A percentile compares a stretch with the other conserved stretches of the same genome.
phyloP scores from a whole-genome alignment of 2,329 filamentous ascomycete species.

The Cercospora sesami region DNA sequence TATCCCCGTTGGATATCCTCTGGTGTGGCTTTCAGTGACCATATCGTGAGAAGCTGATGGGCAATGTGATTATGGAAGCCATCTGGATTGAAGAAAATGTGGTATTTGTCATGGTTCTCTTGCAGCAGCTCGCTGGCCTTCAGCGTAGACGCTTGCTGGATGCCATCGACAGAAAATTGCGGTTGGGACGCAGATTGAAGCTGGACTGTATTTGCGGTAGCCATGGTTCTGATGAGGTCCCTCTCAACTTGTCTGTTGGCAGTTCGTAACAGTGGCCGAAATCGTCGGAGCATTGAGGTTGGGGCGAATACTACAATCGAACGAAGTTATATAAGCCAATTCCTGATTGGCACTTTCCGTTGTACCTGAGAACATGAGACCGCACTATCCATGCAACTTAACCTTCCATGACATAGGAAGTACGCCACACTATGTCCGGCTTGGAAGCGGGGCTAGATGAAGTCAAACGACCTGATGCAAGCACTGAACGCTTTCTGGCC shows the following conservation, averaged over 20 bases:
- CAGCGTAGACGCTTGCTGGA: conserved; percentile 60
- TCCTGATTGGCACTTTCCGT: not conserved
- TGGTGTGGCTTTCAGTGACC: conserved; percentile 68
- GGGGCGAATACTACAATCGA: not conserved
- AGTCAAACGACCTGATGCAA: not conserved
- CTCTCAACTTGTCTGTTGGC: not conserved
- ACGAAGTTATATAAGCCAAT: not conserved
- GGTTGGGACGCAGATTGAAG: conserved; percentile 49
- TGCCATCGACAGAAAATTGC: conserved; percentile 48
- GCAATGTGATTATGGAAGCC: conserved; percentile 82
- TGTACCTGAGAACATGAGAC: not conserved
- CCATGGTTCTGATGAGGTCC: conserved; percentile 44
- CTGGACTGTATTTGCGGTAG: conserved; percentile 50
- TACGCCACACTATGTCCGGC: not conserved
- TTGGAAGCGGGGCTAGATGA: not conserved
- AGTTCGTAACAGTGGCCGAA: not conserved
- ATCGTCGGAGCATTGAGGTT: not conserved
- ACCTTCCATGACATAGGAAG: conserved; percentile 6
- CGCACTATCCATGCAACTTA: not conserved
- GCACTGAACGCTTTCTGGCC: not conserved
- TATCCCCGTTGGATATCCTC: conserved; percentile 64
- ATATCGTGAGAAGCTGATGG: conserved; percentile 75
- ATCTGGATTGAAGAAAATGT: conserved; percentile 75
- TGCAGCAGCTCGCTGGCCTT: conserved; percentile 70
- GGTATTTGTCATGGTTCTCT: conserved; percentile 70